These are phyloP conservation scores for Plasmopara muralis DNA, from an alignment of 352 stramenopile genomes.

Conservation along the genomic window DNA sequence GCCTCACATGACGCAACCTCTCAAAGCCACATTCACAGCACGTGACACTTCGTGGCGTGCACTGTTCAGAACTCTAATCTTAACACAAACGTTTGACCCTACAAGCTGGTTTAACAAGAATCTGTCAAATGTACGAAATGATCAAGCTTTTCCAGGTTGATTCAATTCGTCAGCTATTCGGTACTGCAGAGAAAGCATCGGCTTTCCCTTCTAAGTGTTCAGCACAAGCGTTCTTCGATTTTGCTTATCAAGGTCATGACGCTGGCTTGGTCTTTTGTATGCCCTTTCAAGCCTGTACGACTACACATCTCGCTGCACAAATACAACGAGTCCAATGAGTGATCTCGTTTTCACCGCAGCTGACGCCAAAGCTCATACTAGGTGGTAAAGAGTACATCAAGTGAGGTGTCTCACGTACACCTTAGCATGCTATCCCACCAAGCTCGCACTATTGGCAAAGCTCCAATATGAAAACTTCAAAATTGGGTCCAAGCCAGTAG, in stretches of 20 bases:
- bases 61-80: background rate
- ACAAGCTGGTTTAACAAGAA: too few species aligned
- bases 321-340: too few species aligned
- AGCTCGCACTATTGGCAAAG: slow-evolving; percentile 2
- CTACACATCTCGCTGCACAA: too few species aligned
- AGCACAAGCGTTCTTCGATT: background rate
- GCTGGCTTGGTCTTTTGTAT: slow-evolving; percentile 8
- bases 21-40: background rate
- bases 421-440: too few species aligned
- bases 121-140: background rate
- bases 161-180: slow-evolving; percentile 6
- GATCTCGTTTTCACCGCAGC: too few species aligned
- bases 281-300: background rate
- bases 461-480: slow-evolving; percentile 2
- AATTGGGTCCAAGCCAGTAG: slow-evolving; percentile 1
- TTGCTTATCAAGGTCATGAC: background rate
- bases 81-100: too few species aligned
- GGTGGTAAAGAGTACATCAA: too few species aligned
- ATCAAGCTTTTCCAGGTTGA: slow-evolving; percentile 5
- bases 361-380: too few species aligned
- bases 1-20: too few species aligned
- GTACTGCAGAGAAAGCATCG: background rate
- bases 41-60: background rate
- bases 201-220: slow-evolving; percentile 4
- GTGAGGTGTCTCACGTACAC: too few species aligned